These are phyloP conservation scores for Pythium rishiriense DNA, from an alignment of 352 stramenopile species.

Conservation along the genomic window DNA sequence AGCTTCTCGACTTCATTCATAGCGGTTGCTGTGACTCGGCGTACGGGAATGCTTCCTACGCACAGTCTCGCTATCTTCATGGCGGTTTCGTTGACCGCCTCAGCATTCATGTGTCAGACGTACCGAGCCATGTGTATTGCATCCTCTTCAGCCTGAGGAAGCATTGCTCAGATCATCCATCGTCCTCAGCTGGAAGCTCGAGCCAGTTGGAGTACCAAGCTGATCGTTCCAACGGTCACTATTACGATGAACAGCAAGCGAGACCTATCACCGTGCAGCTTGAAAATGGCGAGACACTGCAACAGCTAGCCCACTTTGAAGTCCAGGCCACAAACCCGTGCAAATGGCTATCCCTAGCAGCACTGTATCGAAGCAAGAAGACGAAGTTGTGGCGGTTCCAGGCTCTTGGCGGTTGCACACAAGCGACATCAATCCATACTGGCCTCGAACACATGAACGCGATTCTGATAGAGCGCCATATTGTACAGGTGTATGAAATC, in stretches of 20 bases:
- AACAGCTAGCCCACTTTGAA: conserved; percentile 53
- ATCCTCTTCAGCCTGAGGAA: conserved; percentile 55
- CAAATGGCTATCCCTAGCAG: conserved; percentile 53
- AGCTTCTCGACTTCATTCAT: conserved; percentile 65
- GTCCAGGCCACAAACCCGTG: conserved; percentile 28
- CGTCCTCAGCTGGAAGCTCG: background rate
- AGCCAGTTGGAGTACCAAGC: conserved; percentile 42
- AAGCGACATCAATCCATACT: conserved; percentile 49
- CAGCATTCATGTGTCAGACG: conserved; percentile 34
- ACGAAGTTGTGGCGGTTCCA: conserved; percentile 50
- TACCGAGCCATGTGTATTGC: conserved; percentile 50
- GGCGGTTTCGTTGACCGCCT: conserved; percentile 57
- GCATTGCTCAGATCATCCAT: background rate
- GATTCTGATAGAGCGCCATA: conserved; percentile 43
- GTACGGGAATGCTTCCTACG: conserved; percentile 34
- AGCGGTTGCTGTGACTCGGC: conserved; percentile 43
- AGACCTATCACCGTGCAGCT: conserved; percentile 35
- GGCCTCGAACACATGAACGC: conserved; percentile 56
- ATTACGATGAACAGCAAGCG: background rate
- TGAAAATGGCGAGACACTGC: conserved; percentile 50
- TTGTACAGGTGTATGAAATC: conserved; percentile 68
- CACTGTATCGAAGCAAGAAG: conserved; percentile 56
- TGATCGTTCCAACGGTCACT: background rate
- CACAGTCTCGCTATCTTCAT: conserved; percentile 45
- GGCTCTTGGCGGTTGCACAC: conserved; percentile 37